Base-by-base conservation (phyloP, 306 rosid species). In the Biancaea sappan region DNA sequence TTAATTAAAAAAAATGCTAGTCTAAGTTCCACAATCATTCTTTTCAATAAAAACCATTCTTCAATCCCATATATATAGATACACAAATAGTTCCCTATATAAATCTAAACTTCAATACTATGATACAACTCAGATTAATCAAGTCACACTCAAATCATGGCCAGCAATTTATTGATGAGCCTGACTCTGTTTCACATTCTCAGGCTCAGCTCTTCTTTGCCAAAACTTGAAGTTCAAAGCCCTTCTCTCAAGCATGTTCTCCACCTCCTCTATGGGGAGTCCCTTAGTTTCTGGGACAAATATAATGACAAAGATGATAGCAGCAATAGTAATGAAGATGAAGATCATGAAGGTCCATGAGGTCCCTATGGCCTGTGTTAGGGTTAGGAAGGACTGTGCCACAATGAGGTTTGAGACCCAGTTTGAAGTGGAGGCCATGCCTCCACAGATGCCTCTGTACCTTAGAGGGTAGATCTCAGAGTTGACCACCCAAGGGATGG, bases 401-500 rank as follows among this genome's bases (percentile, higher is more conserved):
- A 86, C 89, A 69, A 86, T 77, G 54, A 88, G 90, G 69, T 86
- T 86, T 3, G 91, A 83, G 14, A 79, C 71, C 91, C 89, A 84
- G 64, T 82, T 86, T 28, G 86, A 82, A 3, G 91, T 86, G 1
- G 94, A 88, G 5, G 94, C 94, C n/a, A 86, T 83, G 48, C 94
- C 94, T 22, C 94, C 91, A 69, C 91, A 86, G 2, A 84, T 35
- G 2, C 91, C 91, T 64, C 91, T 69, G 37, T 78, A 86, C 46
- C 94, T 70, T 2, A 87, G 32, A 10, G 94, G 94, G 14, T 89
- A 89, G 0, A 89, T 89, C 81, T 89, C 91, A 6, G 95, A 87
- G 59, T 89, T 89, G 0, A 89, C 88, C 38, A 87, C 89, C 95
- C 95, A 89, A 15, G 95, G 92, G 29, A 81, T 84, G 2, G 90